phyloP scores from a whole-genome alignment of 805 yeast genomes.

The fission yeast (Schizosaccharomyces pombe) region DNA sequence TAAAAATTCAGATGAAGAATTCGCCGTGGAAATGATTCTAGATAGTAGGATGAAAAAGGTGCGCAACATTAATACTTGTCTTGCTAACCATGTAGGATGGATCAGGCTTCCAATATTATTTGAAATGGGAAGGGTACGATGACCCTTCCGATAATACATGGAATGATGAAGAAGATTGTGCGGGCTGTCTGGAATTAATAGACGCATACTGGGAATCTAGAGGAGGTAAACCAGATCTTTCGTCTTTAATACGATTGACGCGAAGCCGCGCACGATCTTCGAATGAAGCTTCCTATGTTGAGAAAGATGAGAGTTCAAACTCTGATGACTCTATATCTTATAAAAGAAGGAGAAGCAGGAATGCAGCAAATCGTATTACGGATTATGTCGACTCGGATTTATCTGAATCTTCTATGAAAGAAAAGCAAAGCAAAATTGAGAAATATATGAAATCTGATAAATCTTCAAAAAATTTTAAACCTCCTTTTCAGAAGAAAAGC shows the following conservation, averaged over 20 bases:
- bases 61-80: background rate
- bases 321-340: no score
- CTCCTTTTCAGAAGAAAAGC: background rate
- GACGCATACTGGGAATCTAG: background rate
- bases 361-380: no score
- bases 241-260: background rate
- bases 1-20: background rate
- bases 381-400: no score
- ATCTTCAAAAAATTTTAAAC: background rate
- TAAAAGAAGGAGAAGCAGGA: no score
- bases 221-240: background rate
- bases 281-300: background rate
- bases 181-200: conserved; percentile 2
- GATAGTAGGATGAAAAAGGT: background rate
- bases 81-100: background rate
- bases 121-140: conserved; percentile 4
- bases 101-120: background rate
- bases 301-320: no score
- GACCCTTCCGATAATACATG: conserved; percentile 3
- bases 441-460: background rate
- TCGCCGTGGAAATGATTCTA: background rate
- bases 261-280: background rate
- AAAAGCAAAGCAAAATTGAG: background rate
- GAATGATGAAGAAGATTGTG: background rate
- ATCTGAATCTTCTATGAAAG: background rate